phyloP scores from a whole-genome alignment of 345 rosid genomes.

The Arabidopsis arenosa region DNA sequence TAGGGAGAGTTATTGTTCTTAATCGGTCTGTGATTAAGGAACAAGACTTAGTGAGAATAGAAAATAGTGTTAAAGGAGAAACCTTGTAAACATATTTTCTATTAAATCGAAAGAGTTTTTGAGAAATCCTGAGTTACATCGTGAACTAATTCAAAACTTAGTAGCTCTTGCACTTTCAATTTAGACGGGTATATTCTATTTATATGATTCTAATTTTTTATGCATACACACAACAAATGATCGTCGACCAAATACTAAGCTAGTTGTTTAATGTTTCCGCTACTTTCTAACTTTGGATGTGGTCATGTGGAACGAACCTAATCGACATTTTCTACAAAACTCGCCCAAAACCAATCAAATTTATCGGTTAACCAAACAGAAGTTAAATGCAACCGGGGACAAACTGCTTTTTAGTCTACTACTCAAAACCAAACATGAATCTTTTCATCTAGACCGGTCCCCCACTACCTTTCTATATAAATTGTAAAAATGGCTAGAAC shows the following conservation, averaged over 20 bases:
- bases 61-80: no score
- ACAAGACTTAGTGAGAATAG: no score
- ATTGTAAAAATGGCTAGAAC: slow-evolving; percentile 13
- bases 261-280: not conserved
- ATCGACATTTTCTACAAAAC: not conserved
- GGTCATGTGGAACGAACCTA: not conserved
- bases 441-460: slow-evolving; percentile 16
- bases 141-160: no score
- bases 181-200: not conserved
- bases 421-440: slow-evolving; percentile 27
- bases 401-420: not conserved
- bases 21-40: no score
- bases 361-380: not conserved
- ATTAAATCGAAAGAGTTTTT: no score
- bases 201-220: no score
- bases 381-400: not conserved
- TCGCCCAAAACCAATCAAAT: not conserved
- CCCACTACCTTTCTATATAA: slow-evolving; percentile 29
- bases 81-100: no score
- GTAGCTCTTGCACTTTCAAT: no score
- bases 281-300: slow-evolving; percentile 1
- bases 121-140: no score
- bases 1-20: no score
- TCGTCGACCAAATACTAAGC: slow-evolving; percentile 2
- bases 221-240: not conserved